A percentile compares a stretch with the other conserved stretches of the same genome.
phyloP scores from a whole-genome alignment of 176 grass and related monocot species.

The Zea luxurians region DNA sequence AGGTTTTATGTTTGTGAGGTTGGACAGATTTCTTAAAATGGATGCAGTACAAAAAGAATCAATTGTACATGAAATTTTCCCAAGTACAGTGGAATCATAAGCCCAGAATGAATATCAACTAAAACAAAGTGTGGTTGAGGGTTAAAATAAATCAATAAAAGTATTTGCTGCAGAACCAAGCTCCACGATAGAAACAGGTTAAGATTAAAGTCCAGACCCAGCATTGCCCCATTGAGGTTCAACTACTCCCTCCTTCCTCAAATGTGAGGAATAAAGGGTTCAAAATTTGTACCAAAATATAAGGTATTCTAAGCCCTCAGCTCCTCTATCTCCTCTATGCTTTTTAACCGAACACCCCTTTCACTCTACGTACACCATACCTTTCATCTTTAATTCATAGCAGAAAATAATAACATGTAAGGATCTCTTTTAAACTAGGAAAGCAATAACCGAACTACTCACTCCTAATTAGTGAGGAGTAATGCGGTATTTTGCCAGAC shows the following conservation, averaged over 20 bases:
- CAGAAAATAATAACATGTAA: neutral
- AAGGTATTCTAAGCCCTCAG: too few relatives aligned
- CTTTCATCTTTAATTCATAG: neutral
- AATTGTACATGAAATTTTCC: neutral
- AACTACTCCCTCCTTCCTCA: neutral
- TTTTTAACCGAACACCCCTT: too few relatives aligned
- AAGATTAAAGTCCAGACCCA: slow-evolving; percentile 12
- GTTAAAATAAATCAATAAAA: neutral
- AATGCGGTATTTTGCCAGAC: too few relatives aligned
- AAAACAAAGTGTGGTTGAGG: neutral
- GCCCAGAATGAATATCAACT: neutral
- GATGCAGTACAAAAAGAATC: neutral
- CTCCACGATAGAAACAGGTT: neutral
- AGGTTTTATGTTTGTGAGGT: neutral
- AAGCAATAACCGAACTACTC: too few relatives aligned
- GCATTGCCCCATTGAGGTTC: neutral
- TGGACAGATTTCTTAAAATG: neutral
- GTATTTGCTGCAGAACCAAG: neutral
- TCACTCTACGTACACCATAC: too few relatives aligned
- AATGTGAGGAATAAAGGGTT: too few relatives aligned
- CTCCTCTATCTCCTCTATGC: too few relatives aligned
- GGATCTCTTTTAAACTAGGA: neutral
- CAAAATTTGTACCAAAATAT: too few relatives aligned
- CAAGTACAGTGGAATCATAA: slow-evolving; percentile 11
- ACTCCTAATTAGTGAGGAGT: neutral